These are phyloP conservation scores for Zygotorulaspora florentina DNA, from an alignment of 805 yeast species.

Conservation along the genomic window DNA sequence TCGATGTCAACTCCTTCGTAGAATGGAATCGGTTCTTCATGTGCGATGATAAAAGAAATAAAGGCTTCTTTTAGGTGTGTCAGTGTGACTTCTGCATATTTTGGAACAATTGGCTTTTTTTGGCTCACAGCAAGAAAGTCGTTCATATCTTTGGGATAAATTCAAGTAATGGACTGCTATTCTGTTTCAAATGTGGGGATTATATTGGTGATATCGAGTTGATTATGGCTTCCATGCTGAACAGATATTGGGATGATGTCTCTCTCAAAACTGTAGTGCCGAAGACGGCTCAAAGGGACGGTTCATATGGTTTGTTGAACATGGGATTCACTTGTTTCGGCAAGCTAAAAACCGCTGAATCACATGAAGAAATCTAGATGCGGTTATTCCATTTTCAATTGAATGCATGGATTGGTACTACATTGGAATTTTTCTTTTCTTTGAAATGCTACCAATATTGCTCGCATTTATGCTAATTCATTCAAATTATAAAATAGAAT, in stretches of 20 bases:
- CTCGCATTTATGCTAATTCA: too few species aligned
- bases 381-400: too few species aligned
- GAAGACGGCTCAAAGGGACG: slow-evolving; percentile 54
- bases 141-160: slow-evolving; percentile 66
- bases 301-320: slow-evolving; percentile 82
- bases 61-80: slow-evolving; percentile 60
- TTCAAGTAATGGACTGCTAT: slow-evolving; percentile 60
- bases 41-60: too few species aligned
- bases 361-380: too few species aligned
- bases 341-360: too few species aligned
- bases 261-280: slow-evolving; percentile 24
- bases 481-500: too few species aligned
- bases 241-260: slow-evolving; percentile 29
- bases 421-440: too few species aligned
- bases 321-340: slow-evolving; percentile 97
- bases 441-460: too few species aligned
- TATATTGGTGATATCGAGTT: slow-evolving; percentile 60
- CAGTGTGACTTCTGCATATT: slow-evolving; percentile 76
- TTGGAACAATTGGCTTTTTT: slow-evolving; percentile 46
- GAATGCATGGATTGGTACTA: too few species aligned
- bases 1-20: too few species aligned
- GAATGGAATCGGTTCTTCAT: too few species aligned
- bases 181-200: slow-evolving; percentile 75
- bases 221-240: slow-evolving; percentile 19
- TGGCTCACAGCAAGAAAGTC: slow-evolving; percentile 42